Evolutionary conservation across 2,329 filamentous ascomycete species (phyloP).

Genomic region (Phaeosphaeria sp.): DNA sequence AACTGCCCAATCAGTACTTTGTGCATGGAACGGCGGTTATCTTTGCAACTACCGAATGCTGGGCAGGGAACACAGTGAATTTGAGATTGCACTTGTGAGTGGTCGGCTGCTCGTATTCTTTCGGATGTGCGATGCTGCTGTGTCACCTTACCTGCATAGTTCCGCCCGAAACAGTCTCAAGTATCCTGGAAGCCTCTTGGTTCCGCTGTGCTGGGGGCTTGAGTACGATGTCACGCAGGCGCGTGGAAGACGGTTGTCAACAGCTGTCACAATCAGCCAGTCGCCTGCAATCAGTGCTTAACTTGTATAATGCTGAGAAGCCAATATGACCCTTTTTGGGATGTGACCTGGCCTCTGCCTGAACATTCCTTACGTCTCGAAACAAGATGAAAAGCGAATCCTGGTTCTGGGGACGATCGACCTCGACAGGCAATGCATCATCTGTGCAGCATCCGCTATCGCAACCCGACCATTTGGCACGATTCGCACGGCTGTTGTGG

Average conservation of each 20-base stretch:
- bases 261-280: not conserved
- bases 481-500: not conserved
- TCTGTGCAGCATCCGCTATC: not conserved
- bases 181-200: not conserved
- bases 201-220: not conserved
- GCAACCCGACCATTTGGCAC: not conserved
- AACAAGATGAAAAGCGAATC: not conserved
- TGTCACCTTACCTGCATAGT: not conserved
- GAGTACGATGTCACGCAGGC: not conserved
- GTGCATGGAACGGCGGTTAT: no score
- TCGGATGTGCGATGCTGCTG: not conserved
- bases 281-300: not conserved
- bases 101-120: not conserved
- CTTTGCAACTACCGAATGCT: not conserved
- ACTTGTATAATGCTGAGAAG: not conserved
- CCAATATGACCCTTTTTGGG: not conserved
- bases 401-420: not conserved
- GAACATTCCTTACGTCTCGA: not conserved
- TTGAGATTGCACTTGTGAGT: not conserved
- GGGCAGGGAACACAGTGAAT: not conserved
- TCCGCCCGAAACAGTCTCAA: not conserved
- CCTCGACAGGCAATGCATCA: not conserved
- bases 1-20: not conserved
- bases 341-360: not conserved
- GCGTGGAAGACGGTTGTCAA: not conserved